A percentile compares a stretch with the other conserved stretches of the same genome.
These are phyloP conservation scores for Grosmannia penicillata DNA, from an alignment of 2,329 filamentous ascomycete genomes.

Conservation along the genomic window DNA sequence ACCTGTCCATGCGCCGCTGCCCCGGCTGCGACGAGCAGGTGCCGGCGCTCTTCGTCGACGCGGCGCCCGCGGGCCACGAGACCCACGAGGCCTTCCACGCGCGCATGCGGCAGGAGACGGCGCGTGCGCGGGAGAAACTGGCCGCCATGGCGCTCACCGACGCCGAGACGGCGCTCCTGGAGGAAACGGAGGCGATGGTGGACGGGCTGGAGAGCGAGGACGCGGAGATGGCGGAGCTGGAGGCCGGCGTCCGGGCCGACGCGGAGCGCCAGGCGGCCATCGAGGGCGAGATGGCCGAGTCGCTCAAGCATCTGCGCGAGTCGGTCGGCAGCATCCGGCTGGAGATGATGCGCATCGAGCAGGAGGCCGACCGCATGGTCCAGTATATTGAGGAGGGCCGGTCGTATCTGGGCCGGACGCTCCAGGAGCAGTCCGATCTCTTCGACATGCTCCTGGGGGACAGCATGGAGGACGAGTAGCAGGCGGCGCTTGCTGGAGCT, in stretches of 20 bases:
- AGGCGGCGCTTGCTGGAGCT: not conserved
- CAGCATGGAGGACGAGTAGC: not conserved
- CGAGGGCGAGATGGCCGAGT: conserved; percentile 7
- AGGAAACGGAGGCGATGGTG: conserved; percentile 22
- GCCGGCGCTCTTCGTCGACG: conserved; percentile 4
- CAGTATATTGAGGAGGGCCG: conserved; percentile 6
- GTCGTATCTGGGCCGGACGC: conserved; percentile 7
- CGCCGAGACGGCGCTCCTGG: not conserved
- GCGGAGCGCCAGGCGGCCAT: conserved; percentile 7
- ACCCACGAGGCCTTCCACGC: conserved; percentile 9
- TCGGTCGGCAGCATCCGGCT: conserved; percentile 8
- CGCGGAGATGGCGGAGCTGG: conserved; percentile 51
- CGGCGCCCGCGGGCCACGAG: conserved; percentile 4
- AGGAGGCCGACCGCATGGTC: conserved; percentile 9
- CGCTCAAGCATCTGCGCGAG: conserved; percentile 8
- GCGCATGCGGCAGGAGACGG: conserved; percentile 4
- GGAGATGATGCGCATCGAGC: conserved; percentile 10
- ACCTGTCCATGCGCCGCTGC: conserved; percentile 3
- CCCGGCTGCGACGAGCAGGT: conserved; percentile 7
- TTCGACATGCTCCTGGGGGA: conserved; percentile 5
- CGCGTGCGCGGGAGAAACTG: conserved; percentile 2
- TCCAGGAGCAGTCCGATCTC: conserved; percentile 10
- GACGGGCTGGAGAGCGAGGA: conserved; percentile 28
- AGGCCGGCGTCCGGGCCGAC: conserved; percentile 41
- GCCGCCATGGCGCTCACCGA: not conserved